Conservation (phyloP, 768 basidiomycete genomes). For the Phylloporus sp. region DNA sequence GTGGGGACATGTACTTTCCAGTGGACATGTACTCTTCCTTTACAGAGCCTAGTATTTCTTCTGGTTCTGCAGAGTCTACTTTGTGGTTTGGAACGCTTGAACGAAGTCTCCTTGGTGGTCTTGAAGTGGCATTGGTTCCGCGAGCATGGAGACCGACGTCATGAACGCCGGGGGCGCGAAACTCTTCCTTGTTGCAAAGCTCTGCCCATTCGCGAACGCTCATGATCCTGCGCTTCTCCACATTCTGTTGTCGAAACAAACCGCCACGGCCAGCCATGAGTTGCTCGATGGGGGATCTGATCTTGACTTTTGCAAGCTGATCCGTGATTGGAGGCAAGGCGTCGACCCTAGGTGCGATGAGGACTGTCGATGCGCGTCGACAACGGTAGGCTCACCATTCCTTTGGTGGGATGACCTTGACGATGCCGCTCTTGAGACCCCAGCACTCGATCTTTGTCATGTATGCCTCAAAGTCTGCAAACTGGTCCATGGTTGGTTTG, state of each 20-base stretch:
- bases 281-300: slow-evolving; percentile 90
- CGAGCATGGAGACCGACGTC: slow-evolving; percentile 56
- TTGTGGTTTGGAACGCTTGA: slow-evolving; percentile 38
- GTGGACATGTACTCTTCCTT: slow-evolving; percentile 42
- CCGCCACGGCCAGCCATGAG: slow-evolving; percentile 84
- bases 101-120: slow-evolving; percentile 37
- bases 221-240: slow-evolving; percentile 80
- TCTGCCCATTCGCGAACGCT: slow-evolving; percentile 88
- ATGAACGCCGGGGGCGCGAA: slow-evolving; percentile 65
- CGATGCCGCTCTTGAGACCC: slow-evolving; percentile 87
- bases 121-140: slow-evolving; percentile 33
- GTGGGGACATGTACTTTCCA: slow-evolving; percentile 25
- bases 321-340: slow-evolving; percentile 65
- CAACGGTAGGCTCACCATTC: slow-evolving; percentile 65
- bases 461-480: slow-evolving; percentile 86
- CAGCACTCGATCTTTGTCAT: slow-evolving; percentile 84
- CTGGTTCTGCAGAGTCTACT: slow-evolving; percentile 43
- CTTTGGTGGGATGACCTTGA: slow-evolving; percentile 92
- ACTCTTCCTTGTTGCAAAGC: slow-evolving; percentile 64
- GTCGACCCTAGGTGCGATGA: slow-evolving; percentile 48
- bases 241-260: slow-evolving; percentile 84
- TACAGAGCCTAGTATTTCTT: slow-evolving; percentile 25
- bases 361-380: slow-evolving; percentile 16
- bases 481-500: slow-evolving; percentile 89
- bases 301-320: slow-evolving; percentile 70